Base-by-base conservation (phyloP, 805 yeast genomes). In the Starmerella apicola region DNA sequence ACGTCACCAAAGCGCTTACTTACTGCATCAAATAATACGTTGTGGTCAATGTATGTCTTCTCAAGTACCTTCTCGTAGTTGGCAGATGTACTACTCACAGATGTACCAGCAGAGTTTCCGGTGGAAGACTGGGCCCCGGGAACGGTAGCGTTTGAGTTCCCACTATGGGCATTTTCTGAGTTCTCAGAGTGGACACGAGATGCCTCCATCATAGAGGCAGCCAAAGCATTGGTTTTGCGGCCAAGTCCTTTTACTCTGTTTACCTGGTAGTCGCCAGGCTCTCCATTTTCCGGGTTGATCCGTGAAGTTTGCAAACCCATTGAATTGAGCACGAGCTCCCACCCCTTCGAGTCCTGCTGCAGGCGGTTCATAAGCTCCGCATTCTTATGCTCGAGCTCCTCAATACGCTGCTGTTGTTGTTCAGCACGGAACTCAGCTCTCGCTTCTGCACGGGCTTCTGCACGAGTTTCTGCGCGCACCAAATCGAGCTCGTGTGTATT, bases 1-100 rank as follows among this genome's bases (percentile, higher is more conserved):
- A 88, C 93, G 54, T 88, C 97, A 40, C 71, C 74, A 52, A 91
- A 86, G 43, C 98, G 65, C 54, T 79, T 76, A 28, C 76, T 68
- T 3, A 85, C 72, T 12, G 72, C 63, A 12, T 61, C 56, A 27
- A 64, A 61, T 39, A 57, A 57, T 13, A 54, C 54, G 20, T 60
- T 61, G 50, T 60, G 66, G 41, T 67, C 68, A 10, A 53, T 47
- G 30, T 59, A 59, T 20, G 63, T 48, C 39, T 52, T 55, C 26
- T 50, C 51, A 18, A 53, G 38, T 32, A 58, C 53, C 34, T 37
- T 38, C 36, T 32, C 46, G 34, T 9, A 21, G 7, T 27, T 27
- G 17, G 15, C 6, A 7, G 31, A 15, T 7, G 31, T 6, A 7
- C 8, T 7, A 10, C n/a, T 7, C 9, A 7, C 31, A 6, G 9